Conservation (phyloP, 1,139 yeast species). For the Diutina pseudorugosa region DNA sequence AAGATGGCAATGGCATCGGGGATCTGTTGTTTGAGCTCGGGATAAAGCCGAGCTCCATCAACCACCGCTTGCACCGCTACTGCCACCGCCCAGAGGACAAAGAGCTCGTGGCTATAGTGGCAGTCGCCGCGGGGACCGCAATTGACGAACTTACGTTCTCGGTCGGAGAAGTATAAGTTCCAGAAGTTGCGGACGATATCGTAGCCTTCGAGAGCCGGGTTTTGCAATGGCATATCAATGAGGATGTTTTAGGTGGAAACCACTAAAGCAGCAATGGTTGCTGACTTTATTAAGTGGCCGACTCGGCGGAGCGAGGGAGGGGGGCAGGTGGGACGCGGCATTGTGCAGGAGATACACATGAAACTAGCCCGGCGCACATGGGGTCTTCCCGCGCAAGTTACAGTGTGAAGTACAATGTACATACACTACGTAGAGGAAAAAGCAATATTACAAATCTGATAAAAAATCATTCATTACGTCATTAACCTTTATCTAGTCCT, state of each 20-base stretch:
- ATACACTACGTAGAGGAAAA: no score
- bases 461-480: not conserved
- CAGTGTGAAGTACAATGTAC: no score
- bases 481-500: not conserved
- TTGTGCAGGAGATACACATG: not conserved
- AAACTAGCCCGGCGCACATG: not conserved
- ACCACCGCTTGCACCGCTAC: constrained; percentile 52
- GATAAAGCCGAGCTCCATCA: constrained; percentile 47
- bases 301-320: no score
- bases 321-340: no score
- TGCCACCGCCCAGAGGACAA: constrained; percentile 59
- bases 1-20: constrained; percentile 42
- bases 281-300: no score
- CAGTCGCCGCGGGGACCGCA: constrained; percentile 31
- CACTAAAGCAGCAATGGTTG: constrained; percentile 1
- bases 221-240: constrained; percentile 7
- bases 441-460: no score
- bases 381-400: not conserved
- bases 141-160: constrained; percentile 30
- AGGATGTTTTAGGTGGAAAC: no score
- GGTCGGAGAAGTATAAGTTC: constrained; percentile 31
- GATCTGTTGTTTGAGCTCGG: constrained; percentile 44
- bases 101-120: constrained; percentile 39
- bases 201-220: constrained; percentile 43
- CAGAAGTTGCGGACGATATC: constrained; percentile 31